Percentiles rank a stretch among this genome's conserved stretches.
phyloP scores from a whole-genome alignment of 2,329 filamentous ascomycete genomes.

The Clathrospora elynae region DNA sequence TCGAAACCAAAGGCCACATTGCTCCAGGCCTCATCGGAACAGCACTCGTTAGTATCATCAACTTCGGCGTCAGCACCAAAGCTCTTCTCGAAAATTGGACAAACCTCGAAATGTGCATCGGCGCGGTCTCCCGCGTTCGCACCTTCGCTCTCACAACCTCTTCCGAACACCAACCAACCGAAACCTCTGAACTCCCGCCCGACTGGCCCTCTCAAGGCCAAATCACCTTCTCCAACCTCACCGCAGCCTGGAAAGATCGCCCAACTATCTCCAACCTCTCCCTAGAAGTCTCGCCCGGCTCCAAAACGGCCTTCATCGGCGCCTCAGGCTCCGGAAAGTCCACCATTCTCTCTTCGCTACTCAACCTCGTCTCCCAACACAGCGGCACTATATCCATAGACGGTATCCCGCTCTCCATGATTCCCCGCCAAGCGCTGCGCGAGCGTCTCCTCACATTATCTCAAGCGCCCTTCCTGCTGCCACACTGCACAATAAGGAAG shows the following conservation, averaged over 20 bases:
- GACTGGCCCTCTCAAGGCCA: conserved; percentile 44
- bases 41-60: conserved; percentile 56
- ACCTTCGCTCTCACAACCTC: conserved; percentile 52
- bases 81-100: conserved; percentile 58
- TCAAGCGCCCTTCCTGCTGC: not conserved
- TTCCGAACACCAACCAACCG: conserved; percentile 56
- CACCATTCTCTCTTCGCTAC: conserved; percentile 1
- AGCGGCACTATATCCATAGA: conserved; percentile 1
- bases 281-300: not conserved
- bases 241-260: not conserved
- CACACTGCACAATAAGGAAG: not conserved
- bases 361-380: not conserved
- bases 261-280: not conserved
- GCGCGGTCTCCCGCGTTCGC: conserved; percentile 59
- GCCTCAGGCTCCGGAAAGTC: not conserved
- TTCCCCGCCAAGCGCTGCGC: conserved; percentile 1
- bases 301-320: not conserved
- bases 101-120: conserved; percentile 60
- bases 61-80: conserved; percentile 56
- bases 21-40: conserved; percentile 55
- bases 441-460: conserved; percentile 1
- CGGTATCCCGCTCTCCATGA: not conserved
- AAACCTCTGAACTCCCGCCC: conserved; percentile 30
- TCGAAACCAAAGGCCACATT: conserved; percentile 40
- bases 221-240: conserved; percentile 16